A percentile compares a stretch with the other conserved stretches of the same genome.
Conservation (phyloP, 164 flowering plant species). For the Saururus chinensis region DNA sequence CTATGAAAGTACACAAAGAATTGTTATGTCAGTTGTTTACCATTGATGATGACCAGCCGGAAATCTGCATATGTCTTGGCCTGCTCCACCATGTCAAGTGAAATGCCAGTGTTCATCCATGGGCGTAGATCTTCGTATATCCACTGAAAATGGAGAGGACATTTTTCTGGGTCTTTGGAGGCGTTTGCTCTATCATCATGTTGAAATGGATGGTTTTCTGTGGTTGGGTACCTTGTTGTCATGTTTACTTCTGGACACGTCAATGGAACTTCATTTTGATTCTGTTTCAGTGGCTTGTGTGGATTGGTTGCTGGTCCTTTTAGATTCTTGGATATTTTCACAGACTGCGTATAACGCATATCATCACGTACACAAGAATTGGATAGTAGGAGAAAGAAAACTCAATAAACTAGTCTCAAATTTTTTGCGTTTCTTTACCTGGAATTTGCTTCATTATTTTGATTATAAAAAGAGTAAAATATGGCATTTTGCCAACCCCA, state of each 20-base stretch:
- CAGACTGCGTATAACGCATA: too few species aligned
- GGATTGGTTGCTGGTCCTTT: neutral
- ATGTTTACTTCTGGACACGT: neutral
- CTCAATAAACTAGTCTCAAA: too few species aligned
- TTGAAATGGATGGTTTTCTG: neutral
- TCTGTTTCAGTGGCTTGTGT: neutral
- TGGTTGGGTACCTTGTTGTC: neutral
- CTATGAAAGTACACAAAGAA: too few species aligned
- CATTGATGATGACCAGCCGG: conserved; percentile 23
- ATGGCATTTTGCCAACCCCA: too few species aligned
- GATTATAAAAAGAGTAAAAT: too few species aligned
- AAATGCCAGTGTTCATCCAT: conserved; percentile 31
- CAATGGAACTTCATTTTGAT: neutral
- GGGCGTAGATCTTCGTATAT: conserved; percentile 39
- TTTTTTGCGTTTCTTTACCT: too few species aligned
- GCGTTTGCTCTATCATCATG: neutral
- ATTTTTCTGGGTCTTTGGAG: neutral
- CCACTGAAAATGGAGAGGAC: conserved; percentile 45
- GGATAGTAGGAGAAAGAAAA: too few species aligned
- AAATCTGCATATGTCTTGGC: conserved; percentile 17
- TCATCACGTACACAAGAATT: too few species aligned
- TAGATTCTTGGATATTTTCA: too few species aligned
- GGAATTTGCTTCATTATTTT: too few species aligned
- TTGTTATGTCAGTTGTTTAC: neutral
- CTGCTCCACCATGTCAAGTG: conserved; percentile 27